These are phyloP conservation scores for Eremothecium sinecaudum DNA, from an alignment of 1,139 yeast genomes.

Conservation along the genomic window DNA sequence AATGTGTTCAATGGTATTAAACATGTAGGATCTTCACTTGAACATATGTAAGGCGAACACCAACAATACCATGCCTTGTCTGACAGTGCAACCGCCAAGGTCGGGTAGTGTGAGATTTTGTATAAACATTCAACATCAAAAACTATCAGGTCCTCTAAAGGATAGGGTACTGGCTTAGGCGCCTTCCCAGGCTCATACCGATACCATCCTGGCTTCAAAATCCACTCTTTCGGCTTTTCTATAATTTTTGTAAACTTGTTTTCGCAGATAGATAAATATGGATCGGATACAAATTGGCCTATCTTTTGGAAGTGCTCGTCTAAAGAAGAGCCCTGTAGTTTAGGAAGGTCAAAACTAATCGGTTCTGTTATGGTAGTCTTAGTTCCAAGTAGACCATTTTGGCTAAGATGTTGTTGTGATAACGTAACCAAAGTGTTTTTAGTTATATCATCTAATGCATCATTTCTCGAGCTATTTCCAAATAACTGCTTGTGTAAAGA, in stretches of 20 bases:
- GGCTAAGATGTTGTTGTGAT: slow-evolving; percentile 51
- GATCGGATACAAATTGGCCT: slow-evolving; percentile 52
- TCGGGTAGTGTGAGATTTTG: slow-evolving; percentile 62
- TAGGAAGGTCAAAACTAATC: slow-evolving; percentile 56
- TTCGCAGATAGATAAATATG: slow-evolving; percentile 45
- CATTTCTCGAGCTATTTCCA: slow-evolving; percentile 32
- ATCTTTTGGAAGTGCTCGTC: slow-evolving; percentile 80
- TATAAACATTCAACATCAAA: slow-evolving; percentile 89
- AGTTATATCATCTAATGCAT: slow-evolving; percentile 20
- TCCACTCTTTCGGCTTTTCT: slow-evolving; percentile 52
- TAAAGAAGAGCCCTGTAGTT: slow-evolving; percentile 54
- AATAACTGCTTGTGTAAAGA: slow-evolving; percentile 54
- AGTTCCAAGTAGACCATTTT: slow-evolving; percentile 68
- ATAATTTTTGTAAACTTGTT: slow-evolving; percentile 35
- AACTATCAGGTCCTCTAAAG: slow-evolving; percentile 54
- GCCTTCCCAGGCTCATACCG: slow-evolving; percentile 47
- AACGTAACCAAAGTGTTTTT: slow-evolving; percentile 40
- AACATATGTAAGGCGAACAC: slow-evolving; percentile 77
- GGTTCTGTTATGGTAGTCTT: slow-evolving; percentile 59
- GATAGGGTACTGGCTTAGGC: slow-evolving; percentile 57
- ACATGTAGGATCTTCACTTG: slow-evolving; percentile 45
- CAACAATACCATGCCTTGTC: slow-evolving; percentile 85
- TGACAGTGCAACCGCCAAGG: slow-evolving; percentile 76
- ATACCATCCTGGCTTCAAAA: slow-evolving; percentile 69
- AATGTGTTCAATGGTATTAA: slow-evolving; percentile 61